Conservation (phyloP, 495 filamentous ascomycete genomes). For the Aspergillus saccharolyticus region DNA sequence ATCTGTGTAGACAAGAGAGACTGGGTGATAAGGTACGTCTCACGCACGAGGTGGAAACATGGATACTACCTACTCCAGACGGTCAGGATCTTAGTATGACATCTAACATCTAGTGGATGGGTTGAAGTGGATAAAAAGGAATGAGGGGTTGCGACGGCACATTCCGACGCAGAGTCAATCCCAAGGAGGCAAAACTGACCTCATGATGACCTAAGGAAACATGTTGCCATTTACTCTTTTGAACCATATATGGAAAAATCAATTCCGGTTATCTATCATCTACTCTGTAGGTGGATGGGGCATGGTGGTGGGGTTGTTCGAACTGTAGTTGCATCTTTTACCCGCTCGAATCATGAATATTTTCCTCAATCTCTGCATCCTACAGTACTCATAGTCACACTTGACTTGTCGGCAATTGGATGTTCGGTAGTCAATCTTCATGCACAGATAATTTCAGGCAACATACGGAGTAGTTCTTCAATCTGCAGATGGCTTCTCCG, state of each 20-base stretch:
- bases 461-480: slow-evolving; percentile 2
- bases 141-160: neutral
- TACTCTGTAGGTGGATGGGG: neutral
- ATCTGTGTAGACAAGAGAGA: neutral
- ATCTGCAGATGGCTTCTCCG: neutral
- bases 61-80: neutral
- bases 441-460: slow-evolving; percentile 5
- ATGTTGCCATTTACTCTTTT: neutral
- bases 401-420: neutral
- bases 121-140: neutral
- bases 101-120: neutral
- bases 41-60: neutral
- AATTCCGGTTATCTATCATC: neutral
- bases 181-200: neutral
- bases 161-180: neutral
- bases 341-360: neutral
- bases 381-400: neutral
- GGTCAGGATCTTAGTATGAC: neutral
- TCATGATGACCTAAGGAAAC: slow-evolving; percentile 8
- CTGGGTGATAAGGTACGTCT: neutral
- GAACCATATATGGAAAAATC: neutral
- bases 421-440: neutral
- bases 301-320: no score
- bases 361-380: no score
- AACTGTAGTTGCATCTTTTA: no score